Evolutionary conservation across 495 filamentous ascomycete genomes (phyloP).

Genomic region (Talaromyces ruber): DNA sequence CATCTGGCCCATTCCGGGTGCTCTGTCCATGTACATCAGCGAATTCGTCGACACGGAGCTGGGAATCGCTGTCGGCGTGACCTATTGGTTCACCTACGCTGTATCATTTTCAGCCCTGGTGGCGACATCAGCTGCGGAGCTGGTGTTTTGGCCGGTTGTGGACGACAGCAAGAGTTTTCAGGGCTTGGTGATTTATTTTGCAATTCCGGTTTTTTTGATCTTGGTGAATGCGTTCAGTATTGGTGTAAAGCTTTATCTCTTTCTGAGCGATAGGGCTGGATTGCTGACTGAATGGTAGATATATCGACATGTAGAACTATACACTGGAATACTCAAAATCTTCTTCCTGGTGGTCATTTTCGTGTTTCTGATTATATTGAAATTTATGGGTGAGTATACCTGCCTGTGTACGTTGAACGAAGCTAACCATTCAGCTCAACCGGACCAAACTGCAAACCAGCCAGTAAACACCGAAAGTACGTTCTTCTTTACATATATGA

Average conservation of each 20-base stretch:
- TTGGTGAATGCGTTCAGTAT: conserved; percentile 25
- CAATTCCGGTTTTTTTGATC: conserved; percentile 21
- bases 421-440: background rate
- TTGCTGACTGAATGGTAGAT: conserved; percentile 12
- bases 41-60: conserved; percentile 41
- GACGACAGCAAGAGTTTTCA: conserved; percentile 15
- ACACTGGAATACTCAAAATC: conserved; percentile 30
- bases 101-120: conserved; percentile 32
- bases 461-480: conserved; percentile 2
- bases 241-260: no score
- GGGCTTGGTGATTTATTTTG: conserved; percentile 19
- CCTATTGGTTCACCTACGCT: conserved; percentile 43
- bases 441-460: background rate
- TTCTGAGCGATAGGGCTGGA: no score
- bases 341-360: conserved; percentile 19
- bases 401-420: background rate
- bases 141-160: conserved; percentile 23
- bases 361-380: conserved; percentile 23
- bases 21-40: conserved; percentile 35
- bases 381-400: conserved; percentile 21
- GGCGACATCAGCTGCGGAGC: conserved; percentile 25
- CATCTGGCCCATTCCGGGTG: conserved; percentile 40
- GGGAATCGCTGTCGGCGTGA: conserved; percentile 34
- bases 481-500: background rate
- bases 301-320: conserved; percentile 29